These are phyloP conservation scores for Meyerozyma sp. DNA, from an alignment of 1,139 yeast species.

Conservation along the genomic window DNA sequence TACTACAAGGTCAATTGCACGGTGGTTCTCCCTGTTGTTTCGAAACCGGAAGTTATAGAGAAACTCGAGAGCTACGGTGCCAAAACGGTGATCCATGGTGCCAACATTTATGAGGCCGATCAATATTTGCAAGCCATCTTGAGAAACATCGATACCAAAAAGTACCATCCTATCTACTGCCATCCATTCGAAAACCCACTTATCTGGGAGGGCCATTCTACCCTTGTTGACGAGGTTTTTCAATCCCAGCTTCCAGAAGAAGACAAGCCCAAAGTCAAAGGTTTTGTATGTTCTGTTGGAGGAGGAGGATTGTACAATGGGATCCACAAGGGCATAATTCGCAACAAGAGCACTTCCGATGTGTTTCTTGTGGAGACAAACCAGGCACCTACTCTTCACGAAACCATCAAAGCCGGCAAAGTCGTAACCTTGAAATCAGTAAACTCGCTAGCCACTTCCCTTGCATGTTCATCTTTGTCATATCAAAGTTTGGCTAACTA, in stretches of 20 bases:
- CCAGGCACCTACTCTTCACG: slow-evolving; percentile 54
- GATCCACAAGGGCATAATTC: slow-evolving; percentile 48
- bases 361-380: slow-evolving; percentile 54
- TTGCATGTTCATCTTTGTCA: slow-evolving; percentile 57
- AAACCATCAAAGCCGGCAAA: slow-evolving; percentile 42
- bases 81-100: slow-evolving; percentile 48
- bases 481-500: slow-evolving; percentile 37
- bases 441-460: slow-evolving; percentile 53
- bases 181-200: slow-evolving; percentile 65
- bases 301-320: slow-evolving; percentile 76
- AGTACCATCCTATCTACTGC: slow-evolving; percentile 47
- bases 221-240: slow-evolving; percentile 53
- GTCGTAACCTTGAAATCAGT: slow-evolving; percentile 41
- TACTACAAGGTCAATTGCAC: slow-evolving; percentile 47
- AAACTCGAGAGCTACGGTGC: slow-evolving; percentile 46
- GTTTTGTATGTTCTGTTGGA: slow-evolving; percentile 63
- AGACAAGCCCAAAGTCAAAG: slow-evolving; percentile 38
- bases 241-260: slow-evolving; percentile 25
- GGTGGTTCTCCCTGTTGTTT: slow-evolving; percentile 56
- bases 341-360: slow-evolving; percentile 24
- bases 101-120: slow-evolving; percentile 66
- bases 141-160: slow-evolving; percentile 15
- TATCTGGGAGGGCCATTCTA: slow-evolving; percentile 67
- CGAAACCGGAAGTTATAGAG: slow-evolving; percentile 28
- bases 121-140: slow-evolving; percentile 29